Percentiles rank a stretch among this genome's conserved stretches.
Evolutionary conservation across 192 early-diverging fungal genomes (phyloP).

Genomic region (Ambispora gerdemannii): DNA sequence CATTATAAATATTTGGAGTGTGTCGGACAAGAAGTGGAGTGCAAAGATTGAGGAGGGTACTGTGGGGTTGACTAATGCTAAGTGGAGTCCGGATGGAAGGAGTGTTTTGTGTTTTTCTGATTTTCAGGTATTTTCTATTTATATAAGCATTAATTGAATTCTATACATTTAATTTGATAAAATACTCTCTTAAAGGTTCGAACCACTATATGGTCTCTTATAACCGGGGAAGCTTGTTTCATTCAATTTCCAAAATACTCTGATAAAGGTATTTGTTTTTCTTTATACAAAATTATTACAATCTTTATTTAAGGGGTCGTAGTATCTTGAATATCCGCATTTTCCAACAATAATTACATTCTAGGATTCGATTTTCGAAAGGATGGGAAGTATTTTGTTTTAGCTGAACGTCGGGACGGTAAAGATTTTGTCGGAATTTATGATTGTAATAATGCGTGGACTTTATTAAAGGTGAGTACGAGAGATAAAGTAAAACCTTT

Average conservation of each 20-base stretch:
- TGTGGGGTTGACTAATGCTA: slow-evolving; percentile 39
- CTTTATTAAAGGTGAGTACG: slow-evolving; percentile 60
- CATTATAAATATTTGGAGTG: slow-evolving; percentile 52
- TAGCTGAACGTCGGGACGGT: slow-evolving; percentile 56
- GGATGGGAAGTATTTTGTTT: slow-evolving; percentile 61
- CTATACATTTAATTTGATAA: background rate
- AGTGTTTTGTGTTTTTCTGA: slow-evolving; percentile 21
- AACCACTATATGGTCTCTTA: slow-evolving; percentile 66
- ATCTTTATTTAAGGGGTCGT: no score
- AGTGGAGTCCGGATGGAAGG: slow-evolving; percentile 17
- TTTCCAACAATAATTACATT: no score
- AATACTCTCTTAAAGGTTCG: slow-evolving; percentile 42
- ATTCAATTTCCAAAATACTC: slow-evolving; percentile 69
- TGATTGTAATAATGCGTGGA: slow-evolving; percentile 61
- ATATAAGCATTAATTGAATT: slow-evolving; percentile 25
- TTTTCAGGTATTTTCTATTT: slow-evolving; percentile 18
- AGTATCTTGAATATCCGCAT: no score
- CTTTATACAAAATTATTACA: no score
- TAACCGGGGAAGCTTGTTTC: slow-evolving; percentile 49
- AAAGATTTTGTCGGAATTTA: slow-evolving; percentile 66
- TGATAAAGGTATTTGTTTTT: slow-evolving; percentile 45
- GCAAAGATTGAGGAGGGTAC: slow-evolving; percentile 51
- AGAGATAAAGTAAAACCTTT: no score
- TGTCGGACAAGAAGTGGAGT: slow-evolving; percentile 59
- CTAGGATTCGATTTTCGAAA: slow-evolving; percentile 53